Evolutionary conservation across 139 green algal species (phyloP), one percentile per base, ranked within the genome.

Genomic region (Chlamydomonas sp.): DNA sequence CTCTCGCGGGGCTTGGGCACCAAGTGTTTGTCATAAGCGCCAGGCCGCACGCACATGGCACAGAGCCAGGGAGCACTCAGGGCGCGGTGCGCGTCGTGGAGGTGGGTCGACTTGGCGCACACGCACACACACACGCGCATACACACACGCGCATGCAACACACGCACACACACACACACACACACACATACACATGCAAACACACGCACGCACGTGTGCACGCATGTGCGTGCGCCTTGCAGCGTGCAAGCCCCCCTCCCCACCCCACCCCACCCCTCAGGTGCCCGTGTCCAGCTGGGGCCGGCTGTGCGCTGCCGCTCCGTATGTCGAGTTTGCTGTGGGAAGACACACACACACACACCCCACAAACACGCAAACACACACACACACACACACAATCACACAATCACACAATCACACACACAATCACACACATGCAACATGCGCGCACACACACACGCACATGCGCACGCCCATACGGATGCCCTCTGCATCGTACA

Each of bases 221-320:
- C n/a, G n/a, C n/a, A n/a, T n/a, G n/a, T n/a, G n/a, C n/a, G n/a
- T 8, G 24, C 24, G 62, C 57, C n/a, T 16, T 2, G 48, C 48
- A 47, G 3, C 57, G 38, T 38, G 63, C 38, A 8, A 34, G 39
- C 22, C 62, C 3, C 13, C 2, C 24, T 5, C n/a, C 3, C 26
- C 29, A 13, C 63, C 24, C 34, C 22, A 57, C 49, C 22, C 2
- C 2, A 5, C 29, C n/a, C 35, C 13, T 5, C 80, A 89, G 81
- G 59, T 91, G 2, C 61, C 70, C 5, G 63, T 91, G 35, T 72
- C 79, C 2, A 50, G 37, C 2, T 94, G 88, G 88, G 74, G 77
- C 35, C 49, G 61, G 3, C 65, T 94, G 47, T 85, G 91, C 33
- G 50, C 48, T 0, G 16, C 28, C 3, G 78, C 83, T 33, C 67